Conservation (phyloP, 2,329 filamentous ascomycete species). For the Xylaria sp. region DNA sequence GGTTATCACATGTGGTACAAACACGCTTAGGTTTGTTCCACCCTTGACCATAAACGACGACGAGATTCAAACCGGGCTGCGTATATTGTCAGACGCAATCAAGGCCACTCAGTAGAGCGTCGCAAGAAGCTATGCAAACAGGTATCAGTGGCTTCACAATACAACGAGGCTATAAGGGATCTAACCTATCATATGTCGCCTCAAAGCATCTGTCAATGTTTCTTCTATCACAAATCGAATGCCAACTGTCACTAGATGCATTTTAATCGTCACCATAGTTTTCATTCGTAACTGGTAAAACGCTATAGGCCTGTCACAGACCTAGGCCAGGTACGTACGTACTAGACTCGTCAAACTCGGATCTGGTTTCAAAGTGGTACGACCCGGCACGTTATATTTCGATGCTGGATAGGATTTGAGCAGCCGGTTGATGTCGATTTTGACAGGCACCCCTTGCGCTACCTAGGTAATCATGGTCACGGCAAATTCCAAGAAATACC, state of each 20-base stretch:
- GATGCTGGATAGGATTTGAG: background rate
- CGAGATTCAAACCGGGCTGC: constrained; percentile 82
- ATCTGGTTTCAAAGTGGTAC: constrained; percentile 3
- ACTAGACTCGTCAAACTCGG: background rate
- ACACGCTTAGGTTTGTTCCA: constrained; percentile 92
- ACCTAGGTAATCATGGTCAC: background rate
- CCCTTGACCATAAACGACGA: constrained; percentile 81
- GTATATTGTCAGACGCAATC: constrained; percentile 77
- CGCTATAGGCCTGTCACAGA: background rate
- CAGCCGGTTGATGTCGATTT: background rate
- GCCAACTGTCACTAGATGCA: background rate
- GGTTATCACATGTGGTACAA: constrained; percentile 91
- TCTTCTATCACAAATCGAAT: background rate
- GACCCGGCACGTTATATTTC: constrained; percentile 8
- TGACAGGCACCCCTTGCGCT: constrained; percentile 1
- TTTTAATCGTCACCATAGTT: background rate
- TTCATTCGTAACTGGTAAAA: constrained; percentile 9
- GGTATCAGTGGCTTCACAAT: constrained; percentile 12
- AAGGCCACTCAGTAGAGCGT: constrained; percentile 28
- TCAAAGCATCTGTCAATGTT: background rate
- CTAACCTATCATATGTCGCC: background rate
- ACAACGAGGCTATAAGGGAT: background rate
- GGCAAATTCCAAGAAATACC: constrained; percentile 13
- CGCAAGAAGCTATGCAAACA: background rate
- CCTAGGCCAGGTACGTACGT: constrained; percentile 1